A percentile compares a stretch with the other conserved stretches of the same genome.
Conservation (phyloP, 768 basidiomycete genomes). For the Gymnopilus dilepis region DNA sequence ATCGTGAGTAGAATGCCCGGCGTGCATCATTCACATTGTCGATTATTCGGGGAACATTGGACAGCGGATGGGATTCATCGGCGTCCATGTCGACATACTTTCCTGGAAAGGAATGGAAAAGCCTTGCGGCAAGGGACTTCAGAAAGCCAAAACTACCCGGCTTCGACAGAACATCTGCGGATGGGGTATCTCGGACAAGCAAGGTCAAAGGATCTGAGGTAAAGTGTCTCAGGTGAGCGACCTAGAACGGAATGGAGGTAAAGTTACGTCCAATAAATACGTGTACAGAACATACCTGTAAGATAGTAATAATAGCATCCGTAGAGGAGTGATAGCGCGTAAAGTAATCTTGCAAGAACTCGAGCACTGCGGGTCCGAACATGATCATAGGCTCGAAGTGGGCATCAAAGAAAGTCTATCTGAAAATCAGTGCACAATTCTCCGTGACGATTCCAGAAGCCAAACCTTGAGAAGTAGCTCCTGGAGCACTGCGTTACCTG, state of each 20-base stretch:
- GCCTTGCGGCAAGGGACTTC: conserved; percentile 18
- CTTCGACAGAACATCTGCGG: conserved; percentile 14
- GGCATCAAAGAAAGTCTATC: conserved; percentile 59
- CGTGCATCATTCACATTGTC: conserved; percentile 44
- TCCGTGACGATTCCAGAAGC: background rate
- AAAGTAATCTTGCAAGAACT: conserved; percentile 62
- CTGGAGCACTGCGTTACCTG: conserved; percentile 53
- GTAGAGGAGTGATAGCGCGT: conserved; percentile 60
- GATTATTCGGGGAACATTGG: conserved; percentile 36
- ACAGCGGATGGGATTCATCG: conserved; percentile 30
- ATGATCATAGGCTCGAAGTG: conserved; percentile 64
- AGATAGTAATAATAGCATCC: conserved; percentile 57
- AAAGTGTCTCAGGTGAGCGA: conserved; percentile 75
- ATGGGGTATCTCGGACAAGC: conserved; percentile 40
- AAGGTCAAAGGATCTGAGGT: conserved; percentile 57
- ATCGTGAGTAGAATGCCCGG: conserved; percentile 13
- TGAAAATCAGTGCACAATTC: background rate
- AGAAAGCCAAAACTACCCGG: conserved; percentile 20
- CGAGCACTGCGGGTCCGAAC: conserved; percentile 62
- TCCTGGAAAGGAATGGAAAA: background rate
- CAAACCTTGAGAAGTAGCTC: conserved; percentile 59
- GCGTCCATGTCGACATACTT: conserved; percentile 7
- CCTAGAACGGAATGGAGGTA: conserved; percentile 38
- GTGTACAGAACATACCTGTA: conserved; percentile 55
- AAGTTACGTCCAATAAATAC: background rate